phyloP scores from a whole-genome alignment of 495 filamentous ascomycete species.

The Astrothelium subdiscretum region DNA sequence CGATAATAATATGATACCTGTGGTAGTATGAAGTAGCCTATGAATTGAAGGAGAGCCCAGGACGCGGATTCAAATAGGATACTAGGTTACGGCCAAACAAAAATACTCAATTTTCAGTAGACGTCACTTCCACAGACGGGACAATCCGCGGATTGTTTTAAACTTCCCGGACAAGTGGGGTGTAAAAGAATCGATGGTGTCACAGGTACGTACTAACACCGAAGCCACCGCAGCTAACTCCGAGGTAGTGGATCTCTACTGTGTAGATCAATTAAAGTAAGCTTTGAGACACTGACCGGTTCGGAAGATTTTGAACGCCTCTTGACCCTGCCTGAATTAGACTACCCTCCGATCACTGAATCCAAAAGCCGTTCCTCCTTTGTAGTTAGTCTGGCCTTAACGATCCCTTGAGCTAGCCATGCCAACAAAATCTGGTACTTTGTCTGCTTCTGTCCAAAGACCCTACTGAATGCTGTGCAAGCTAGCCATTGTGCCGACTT shows the following conservation, averaged over 20 bases:
- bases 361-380: background rate
- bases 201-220: background rate
- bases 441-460: constrained; percentile 28
- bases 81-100: too few relatives aligned
- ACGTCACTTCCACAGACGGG: background rate
- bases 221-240: background rate
- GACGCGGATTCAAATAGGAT: too few relatives aligned
- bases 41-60: background rate
- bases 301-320: too few relatives aligned
- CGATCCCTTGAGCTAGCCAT: constrained; percentile 16
- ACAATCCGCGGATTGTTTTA: too few relatives aligned
- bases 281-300: too few relatives aligned
- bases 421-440: constrained; percentile 20
- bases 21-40: too few relatives aligned
- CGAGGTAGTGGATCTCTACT: background rate
- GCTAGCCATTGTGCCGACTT: constrained; percentile 54
- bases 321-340: too few relatives aligned
- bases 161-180: too few relatives aligned
- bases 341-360: background rate
- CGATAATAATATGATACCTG: too few relatives aligned
- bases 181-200: background rate
- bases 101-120: background rate
- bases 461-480: constrained; percentile 23
- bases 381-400: background rate
- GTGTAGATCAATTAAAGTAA: too few relatives aligned